Evolutionary conservation across 371 early-diverging fungal species (phyloP).

Genomic region (Actinomucor elegans): DNA sequence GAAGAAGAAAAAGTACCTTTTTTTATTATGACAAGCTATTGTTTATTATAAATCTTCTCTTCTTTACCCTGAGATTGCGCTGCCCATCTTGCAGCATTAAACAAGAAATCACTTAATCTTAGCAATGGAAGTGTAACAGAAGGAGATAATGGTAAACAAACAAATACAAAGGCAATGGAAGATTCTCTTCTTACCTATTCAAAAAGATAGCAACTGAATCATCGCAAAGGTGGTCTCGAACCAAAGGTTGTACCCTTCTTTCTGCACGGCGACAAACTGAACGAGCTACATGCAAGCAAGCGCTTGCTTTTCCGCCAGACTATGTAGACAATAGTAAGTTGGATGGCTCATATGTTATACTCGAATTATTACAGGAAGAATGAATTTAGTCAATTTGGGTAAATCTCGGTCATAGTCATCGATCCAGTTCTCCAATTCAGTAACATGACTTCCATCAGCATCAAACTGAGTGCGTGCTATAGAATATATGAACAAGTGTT

Average conservation of each 20-base stretch:
- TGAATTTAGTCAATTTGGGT: constrained; percentile 82
- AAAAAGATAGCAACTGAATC: constrained; percentile 66
- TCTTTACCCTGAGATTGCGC: constrained; percentile 65
- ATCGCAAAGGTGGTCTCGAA: constrained; percentile 61
- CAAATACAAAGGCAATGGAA: neutral
- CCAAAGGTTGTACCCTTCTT: constrained; percentile 77
- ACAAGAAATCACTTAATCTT: constrained; percentile 89
- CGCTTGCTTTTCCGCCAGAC: constrained; percentile 79
- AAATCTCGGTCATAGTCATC: constrained; percentile 74
- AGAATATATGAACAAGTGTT: neutral
- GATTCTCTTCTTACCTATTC: constrained; percentile 58
- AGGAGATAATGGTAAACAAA: constrained; percentile 8
- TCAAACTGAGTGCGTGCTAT: constrained; percentile 78
- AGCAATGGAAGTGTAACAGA: neutral
- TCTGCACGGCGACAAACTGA: constrained; percentile 88
- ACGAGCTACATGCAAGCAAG: constrained; percentile 70
- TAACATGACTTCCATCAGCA: constrained; percentile 53
- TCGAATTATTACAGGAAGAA: constrained; percentile 84
- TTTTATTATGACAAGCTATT: neutral
- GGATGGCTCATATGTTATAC: neutral
- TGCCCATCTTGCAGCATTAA: constrained; percentile 82
- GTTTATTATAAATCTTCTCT: constrained; percentile 69
- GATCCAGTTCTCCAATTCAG: constrained; percentile 83
- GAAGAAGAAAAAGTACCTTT: neutral
- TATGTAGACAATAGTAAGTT: constrained; percentile 14